Base-by-base conservation (phyloP, 192 early-diverging fungal species). In the Coemansia sp. region DNA sequence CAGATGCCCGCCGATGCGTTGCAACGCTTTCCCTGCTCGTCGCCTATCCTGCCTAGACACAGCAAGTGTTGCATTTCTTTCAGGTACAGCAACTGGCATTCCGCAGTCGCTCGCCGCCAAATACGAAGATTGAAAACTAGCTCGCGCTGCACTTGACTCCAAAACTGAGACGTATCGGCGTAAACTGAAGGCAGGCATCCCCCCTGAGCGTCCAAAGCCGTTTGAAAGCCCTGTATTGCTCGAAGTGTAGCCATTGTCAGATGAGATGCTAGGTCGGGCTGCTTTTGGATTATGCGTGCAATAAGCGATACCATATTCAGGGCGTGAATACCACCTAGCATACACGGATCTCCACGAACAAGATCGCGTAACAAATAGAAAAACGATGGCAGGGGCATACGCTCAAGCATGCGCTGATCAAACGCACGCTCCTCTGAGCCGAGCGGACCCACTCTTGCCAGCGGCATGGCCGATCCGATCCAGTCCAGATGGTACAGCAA, bases 341-440 rank as follows among this genome's bases (percentile, higher is more conserved):
- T 58, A 7, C 58, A 50, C 3, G 74, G 69, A 29, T 71, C 53
- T 14, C 74, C 68, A 0, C 68, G 68, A 13, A 71, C 27, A 29
- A 76, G 51, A 19, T 76, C 65, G 52, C 74, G 74, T 16, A 76
- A 41, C 49, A 65, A 58, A 27, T 67, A 71, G 39, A 76, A 66
- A 22, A 70, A 71, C 19, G 69, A 64, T 12, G 68, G 68, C 61
- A 76, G 53, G 0, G 74, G 68, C 22, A 51, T 55, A 16, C 29
- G 48, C 37, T 66, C 67, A 35, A 75, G 50, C 3, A 59, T 49
- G 13, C 58, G 59, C 48, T 69, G 73, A 49, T 75, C 73, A 53
- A 75, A 75, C 2, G 56, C 37, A 8, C 58, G 57, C 29, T 69
- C 73, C 3, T 75, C 73, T 2, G 67, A 66, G 1, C 73, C 73